These are phyloP conservation scores for Tetrahymena malaccensis DNA, from an alignment of 73 alveolate genomes.

Conservation along the genomic window DNA sequence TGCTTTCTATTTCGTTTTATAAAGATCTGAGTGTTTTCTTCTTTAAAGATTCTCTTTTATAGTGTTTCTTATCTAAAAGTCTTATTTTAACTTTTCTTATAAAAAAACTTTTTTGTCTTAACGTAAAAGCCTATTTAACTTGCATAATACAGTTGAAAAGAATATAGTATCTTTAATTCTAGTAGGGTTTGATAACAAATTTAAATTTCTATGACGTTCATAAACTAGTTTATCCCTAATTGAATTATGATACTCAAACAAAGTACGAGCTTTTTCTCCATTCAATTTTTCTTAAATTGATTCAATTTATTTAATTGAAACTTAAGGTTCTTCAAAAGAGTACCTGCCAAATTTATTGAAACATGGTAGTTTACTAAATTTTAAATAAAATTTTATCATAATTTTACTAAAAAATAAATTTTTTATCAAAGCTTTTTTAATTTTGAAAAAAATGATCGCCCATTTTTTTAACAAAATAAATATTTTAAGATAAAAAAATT, in stretches of 20 bases:
- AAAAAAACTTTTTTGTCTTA: neutral
- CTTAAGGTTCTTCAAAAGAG: neutral
- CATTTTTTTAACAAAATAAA: neutral
- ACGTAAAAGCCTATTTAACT: neutral
- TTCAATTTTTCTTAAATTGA: neutral
- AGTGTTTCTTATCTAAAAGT: neutral
- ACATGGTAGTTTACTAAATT: neutral
- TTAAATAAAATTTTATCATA: neutral
- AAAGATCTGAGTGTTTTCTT: neutral
- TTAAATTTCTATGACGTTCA: neutral
- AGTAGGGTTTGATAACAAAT: neutral
- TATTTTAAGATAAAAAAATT: neutral
- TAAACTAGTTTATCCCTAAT: neutral
- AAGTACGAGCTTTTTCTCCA: neutral
- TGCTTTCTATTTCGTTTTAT: neutral
- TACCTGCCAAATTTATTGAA: neutral
- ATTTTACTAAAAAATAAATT: neutral
- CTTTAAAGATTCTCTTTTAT: neutral
- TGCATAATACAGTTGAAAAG: neutral
- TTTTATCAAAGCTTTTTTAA: no score
- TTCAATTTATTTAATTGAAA: neutral
- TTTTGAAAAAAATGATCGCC: no score
- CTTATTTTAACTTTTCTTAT: neutral
- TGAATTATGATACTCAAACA: neutral
- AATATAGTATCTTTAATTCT: neutral